A percentile compares a stretch with the other conserved stretches of the same genome.
Evolutionary conservation across 495 filamentous ascomycete genomes (phyloP).

Genomic region (Sabuloglossum arenarium): DNA sequence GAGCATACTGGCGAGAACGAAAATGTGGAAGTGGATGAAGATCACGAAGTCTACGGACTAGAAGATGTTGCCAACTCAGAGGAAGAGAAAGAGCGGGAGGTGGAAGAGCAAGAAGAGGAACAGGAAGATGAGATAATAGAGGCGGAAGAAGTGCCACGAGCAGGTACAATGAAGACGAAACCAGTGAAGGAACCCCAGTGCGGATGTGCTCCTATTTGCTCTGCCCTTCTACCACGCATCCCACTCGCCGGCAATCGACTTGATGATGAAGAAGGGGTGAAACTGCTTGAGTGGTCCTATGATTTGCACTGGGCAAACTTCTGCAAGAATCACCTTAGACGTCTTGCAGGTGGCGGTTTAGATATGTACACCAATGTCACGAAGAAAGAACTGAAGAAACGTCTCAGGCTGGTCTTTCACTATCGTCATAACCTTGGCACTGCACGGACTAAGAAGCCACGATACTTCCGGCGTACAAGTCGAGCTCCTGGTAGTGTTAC

Average conservation of each 20-base stretch:
- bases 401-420: not conserved
- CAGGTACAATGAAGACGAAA: not conserved
- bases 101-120: too few species aligned
- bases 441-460: not conserved
- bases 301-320: not conserved
- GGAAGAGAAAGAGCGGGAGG: not conserved
- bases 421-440: not conserved
- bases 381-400: not conserved
- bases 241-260: not conserved
- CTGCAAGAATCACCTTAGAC: not conserved
- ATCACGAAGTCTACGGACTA: too few species aligned
- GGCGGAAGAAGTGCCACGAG: not conserved
- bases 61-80: not conserved
- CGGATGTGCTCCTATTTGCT: not conserved
- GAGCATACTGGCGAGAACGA: too few species aligned
- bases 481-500: not conserved
- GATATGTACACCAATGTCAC: not conserved
- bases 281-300: not conserved
- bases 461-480: not conserved
- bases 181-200: not conserved
- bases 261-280: not conserved
- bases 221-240: not conserved
- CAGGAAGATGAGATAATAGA: not conserved
- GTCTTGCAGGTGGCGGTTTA: not conserved
- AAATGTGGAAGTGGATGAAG: too few species aligned